Percentiles rank a stretch among this genome's conserved stretches.
Evolutionary conservation across 164 flowering plant species (phyloP).

Genomic region (Stephania yunnanensis): DNA sequence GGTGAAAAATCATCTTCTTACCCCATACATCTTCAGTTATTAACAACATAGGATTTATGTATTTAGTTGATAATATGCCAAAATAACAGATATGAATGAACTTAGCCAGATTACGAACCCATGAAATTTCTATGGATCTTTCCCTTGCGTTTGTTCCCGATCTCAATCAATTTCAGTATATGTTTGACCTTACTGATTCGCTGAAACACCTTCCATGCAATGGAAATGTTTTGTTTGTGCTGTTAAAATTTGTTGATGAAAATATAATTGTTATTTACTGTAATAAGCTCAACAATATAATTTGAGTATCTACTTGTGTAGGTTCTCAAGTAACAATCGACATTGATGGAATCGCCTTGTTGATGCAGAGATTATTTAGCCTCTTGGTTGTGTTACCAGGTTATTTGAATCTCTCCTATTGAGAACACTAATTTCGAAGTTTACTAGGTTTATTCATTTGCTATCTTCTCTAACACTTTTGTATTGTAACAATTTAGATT

Average conservation of each 20-base stretch:
- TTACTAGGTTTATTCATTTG: not conserved
- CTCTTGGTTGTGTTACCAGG: slow-evolving; percentile 75
- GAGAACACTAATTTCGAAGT: not conserved
- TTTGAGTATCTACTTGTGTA: slow-evolving; percentile 23
- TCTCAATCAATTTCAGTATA: not conserved
- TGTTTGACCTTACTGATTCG: not conserved
- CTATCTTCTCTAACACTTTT: not conserved
- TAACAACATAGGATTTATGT: too few relatives aligned
- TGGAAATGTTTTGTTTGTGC: not conserved
- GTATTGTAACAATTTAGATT: not conserved
- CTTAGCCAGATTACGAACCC: not conserved
- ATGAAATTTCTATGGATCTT: not conserved
- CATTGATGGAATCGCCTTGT: slow-evolving; percentile 36
- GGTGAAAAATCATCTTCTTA: too few relatives aligned
- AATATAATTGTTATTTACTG: not conserved
- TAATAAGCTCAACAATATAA: not conserved
- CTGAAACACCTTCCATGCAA: not conserved
- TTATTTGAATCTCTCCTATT: slow-evolving; percentile 12
- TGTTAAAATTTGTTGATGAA: not conserved
- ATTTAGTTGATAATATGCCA: too few relatives aligned
- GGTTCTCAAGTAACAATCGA: slow-evolving; percentile 34
- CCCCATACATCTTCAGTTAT: too few relatives aligned
- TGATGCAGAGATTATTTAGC: slow-evolving; percentile 56
- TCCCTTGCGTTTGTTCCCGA: not conserved
- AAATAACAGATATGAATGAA: not conserved